phyloP scores from a whole-genome alignment of 2,329 filamentous ascomycete genomes.

The Penicillium nordicum region DNA sequence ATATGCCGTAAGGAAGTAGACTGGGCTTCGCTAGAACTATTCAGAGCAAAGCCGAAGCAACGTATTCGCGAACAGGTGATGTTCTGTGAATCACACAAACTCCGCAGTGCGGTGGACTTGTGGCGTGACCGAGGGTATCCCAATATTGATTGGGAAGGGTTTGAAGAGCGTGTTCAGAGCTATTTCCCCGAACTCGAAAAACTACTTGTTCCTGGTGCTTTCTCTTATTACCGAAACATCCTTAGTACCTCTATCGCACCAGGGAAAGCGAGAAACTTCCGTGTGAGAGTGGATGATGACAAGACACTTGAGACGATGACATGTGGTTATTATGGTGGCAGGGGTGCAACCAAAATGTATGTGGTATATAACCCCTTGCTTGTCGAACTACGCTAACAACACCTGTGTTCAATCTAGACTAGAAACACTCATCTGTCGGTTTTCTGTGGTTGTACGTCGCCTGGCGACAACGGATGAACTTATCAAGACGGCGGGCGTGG shows the following conservation, averaged over 20 bases:
- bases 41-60: slow-evolving; percentile 40
- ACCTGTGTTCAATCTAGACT: slow-evolving; percentile 29
- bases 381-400: not conserved
- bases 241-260: slow-evolving; percentile 55
- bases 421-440: slow-evolving; percentile 59
- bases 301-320: slow-evolving; percentile 53
- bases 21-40: slow-evolving; percentile 51
- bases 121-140: slow-evolving; percentile 63
- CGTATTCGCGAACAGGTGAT: slow-evolving; percentile 38
- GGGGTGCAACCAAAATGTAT: slow-evolving; percentile 69
- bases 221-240: slow-evolving; percentile 59
- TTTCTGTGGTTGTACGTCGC: slow-evolving; percentile 59
- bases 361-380: not conserved
- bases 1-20: slow-evolving; percentile 64
- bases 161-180: slow-evolving; percentile 57
- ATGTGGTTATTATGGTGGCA: slow-evolving; percentile 80
- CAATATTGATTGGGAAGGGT: slow-evolving; percentile 62
- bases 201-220: slow-evolving; percentile 53
- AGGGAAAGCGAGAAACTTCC: slow-evolving; percentile 59
- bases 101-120: slow-evolving; percentile 49
- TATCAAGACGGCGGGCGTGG: slow-evolving; percentile 63
- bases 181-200: slow-evolving; percentile 56
- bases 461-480: slow-evolving; percentile 62
- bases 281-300: slow-evolving; percentile 48
- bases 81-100: slow-evolving; percentile 65